Base-by-base conservation (phyloP, 2,329 filamentous ascomycete species). In the Apiospora rasikravindrae region DNA sequence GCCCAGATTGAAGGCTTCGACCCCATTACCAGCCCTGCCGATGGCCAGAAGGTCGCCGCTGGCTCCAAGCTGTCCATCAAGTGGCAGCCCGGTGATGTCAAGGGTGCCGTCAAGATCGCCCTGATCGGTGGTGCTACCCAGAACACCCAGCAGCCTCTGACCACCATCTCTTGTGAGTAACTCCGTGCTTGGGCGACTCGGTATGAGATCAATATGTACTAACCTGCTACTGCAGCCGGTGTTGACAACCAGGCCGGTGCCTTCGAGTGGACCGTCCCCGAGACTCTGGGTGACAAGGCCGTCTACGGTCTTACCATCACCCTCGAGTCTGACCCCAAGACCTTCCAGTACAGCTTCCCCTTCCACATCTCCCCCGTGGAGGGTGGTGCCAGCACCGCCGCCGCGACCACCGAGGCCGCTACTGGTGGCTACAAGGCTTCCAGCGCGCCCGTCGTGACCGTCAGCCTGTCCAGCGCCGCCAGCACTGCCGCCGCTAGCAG, bases 291-390 rank as follows among this genome's bases (percentile, higher is more conserved):
- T 74, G 77, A 77, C 72, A 78, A 83, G 53, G 82, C 82, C 70
- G 84, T 85, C 77, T 92, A 91, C 81, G 90, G 90, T 75, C 83
- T 92, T 79, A 83, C 85, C 82, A 83, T 92, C 81, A 80, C 80
- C 74, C 83, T 86, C 47, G 85, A 88, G 76, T 81, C 80, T 74
- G 78, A 89, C 82, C 70, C 82, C 29, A 74, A 69, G 14, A 81
- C 86, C 78, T 89, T 88, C 86, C 89, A 92, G 86, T 91, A 87
- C 86, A 90, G 88, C 71, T 87, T 86, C 83, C 88, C 88, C 76
- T 92, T 92, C 85, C 77, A 83, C 78, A 89, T 90, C 77, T 78
- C 79, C 71, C 37, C 14, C 70, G 72, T 26, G 69, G 51, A 47
- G 47, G 61, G 61, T 69, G 72, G 51, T 72, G 22, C 42, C 72